Conservation (phyloP, 78 protist genomes). For the Dictyostelium brefeldianum region DNA sequence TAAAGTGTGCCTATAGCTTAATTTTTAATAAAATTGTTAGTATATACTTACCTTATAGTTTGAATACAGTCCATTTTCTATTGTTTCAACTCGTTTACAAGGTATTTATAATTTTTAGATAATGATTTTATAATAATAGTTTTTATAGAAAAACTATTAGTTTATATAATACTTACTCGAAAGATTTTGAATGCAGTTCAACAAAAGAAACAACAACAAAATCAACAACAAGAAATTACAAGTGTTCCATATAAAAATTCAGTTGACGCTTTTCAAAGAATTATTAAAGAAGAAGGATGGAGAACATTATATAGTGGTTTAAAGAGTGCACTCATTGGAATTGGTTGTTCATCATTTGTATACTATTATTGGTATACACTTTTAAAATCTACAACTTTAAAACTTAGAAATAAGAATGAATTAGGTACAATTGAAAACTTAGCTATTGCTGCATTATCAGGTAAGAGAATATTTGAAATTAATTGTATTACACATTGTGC, state of each 20-base stretch:
- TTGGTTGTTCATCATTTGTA: constrained; percentile 67
- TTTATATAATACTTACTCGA: neutral
- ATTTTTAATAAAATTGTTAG: too few species aligned
- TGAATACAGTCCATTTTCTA: constrained; percentile 75
- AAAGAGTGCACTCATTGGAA: constrained; percentile 54
- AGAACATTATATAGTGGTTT: constrained; percentile 76
- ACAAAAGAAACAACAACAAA: constrained; percentile 30
- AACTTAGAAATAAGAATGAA: constrained; percentile 14
- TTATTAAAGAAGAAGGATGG: constrained; percentile 61
- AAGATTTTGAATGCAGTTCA: constrained; percentile 3
- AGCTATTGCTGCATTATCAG: constrained; percentile 58
- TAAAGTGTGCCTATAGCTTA: too few species aligned
- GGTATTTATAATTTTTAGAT: constrained; percentile 7
- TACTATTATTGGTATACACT: constrained; percentile 82
- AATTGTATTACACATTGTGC: neutral
- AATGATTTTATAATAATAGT: neutral
- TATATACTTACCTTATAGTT: too few species aligned
- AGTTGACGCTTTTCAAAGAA: constrained; percentile 75
- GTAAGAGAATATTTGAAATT: neutral
- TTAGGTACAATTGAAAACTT: constrained; percentile 62
- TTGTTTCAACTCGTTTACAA: constrained; percentile 67
- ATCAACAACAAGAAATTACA: constrained; percentile 51
- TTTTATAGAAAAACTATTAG: neutral
- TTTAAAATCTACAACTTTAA: constrained; percentile 30
- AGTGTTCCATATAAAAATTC: constrained; percentile 60